Conservation (phyloP, 2,329 filamentous ascomycete genomes). For the Allantophomopsis lycopodina region DNA sequence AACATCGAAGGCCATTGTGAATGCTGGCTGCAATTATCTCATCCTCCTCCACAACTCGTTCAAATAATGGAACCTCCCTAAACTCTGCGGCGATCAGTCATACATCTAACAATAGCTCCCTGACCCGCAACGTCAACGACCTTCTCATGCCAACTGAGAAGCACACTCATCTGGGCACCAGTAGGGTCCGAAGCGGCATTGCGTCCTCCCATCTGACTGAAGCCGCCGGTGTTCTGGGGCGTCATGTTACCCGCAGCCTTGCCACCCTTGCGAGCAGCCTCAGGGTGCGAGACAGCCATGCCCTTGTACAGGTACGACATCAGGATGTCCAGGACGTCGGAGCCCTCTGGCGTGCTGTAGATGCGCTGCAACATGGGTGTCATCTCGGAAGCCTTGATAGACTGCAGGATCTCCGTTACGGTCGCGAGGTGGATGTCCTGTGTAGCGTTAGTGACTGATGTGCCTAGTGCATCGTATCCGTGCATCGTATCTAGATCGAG, state of each 20-base stretch:
- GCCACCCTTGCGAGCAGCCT: slow-evolving; percentile 11
- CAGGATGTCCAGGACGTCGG: slow-evolving; percentile 77
- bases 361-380: slow-evolving; percentile 73
- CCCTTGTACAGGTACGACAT: slow-evolving; percentile 99
- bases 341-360: slow-evolving; percentile 64
- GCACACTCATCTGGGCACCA: slow-evolving; percentile 85
- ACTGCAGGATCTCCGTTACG: slow-evolving; percentile 86
- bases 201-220: slow-evolving; percentile 60
- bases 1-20: no score
- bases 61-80: slow-evolving; percentile 25
- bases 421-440: slow-evolving; percentile 79
- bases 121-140: slow-evolving; percentile 85
- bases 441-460: not conserved
- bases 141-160: slow-evolving; percentile 98
- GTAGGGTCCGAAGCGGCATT: slow-evolving; percentile 49
- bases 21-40: not conserved
- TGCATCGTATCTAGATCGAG: no score
- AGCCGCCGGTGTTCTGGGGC: slow-evolving; percentile 35
- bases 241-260: slow-evolving; percentile 8
- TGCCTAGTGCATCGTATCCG: no score
- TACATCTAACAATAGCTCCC: slow-evolving; percentile 83
- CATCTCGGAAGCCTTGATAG: slow-evolving; percentile 94
- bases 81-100: slow-evolving; percentile 92
- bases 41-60: not conserved
- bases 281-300: slow-evolving; percentile 41